Conservation (phyloP, 78 protist species). For the Trichosphaerium sp. region DNA sequence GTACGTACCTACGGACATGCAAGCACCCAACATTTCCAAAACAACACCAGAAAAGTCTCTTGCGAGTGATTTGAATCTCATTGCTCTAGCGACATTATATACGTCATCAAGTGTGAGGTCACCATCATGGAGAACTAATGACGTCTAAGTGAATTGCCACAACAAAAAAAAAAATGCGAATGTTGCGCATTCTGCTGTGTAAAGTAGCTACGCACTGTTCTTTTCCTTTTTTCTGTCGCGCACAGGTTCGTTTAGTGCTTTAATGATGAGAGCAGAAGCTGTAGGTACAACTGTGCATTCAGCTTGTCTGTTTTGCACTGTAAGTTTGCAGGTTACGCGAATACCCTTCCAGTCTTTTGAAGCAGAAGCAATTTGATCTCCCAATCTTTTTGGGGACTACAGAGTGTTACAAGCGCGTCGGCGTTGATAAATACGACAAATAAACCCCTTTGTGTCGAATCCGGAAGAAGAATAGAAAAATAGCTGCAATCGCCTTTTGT, state of each 20-base stretch:
- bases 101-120: conserved; percentile 78
- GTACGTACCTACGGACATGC: conserved; percentile 81
- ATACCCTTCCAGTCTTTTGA: conserved; percentile 94
- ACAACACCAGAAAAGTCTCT: conserved; percentile 72
- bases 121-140: conserved; percentile 84
- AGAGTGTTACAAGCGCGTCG: no score
- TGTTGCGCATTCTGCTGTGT: neutral
- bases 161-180: neutral
- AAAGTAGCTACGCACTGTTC: conserved; percentile 50
- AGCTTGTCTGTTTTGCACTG: conserved; percentile 94
- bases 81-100: conserved; percentile 70
- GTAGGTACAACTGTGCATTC: conserved; percentile 85
- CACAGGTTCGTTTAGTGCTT: conserved; percentile 95
- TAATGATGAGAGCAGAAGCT: conserved; percentile 88
- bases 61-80: conserved; percentile 81
- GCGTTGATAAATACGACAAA: neutral
- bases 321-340: conserved; percentile 74
- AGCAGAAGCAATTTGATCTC: conserved; percentile 94
- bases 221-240: conserved; percentile 98
- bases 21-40: conserved; percentile 92
- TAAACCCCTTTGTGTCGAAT: neutral
- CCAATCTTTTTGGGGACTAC: conserved; percentile 92
- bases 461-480: neutral
- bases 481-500: conserved; percentile 7
- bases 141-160: neutral